Conservation (phyloP, 2,329 filamentous ascomycete species). For the Colletotrichum cordylinicola region DNA sequence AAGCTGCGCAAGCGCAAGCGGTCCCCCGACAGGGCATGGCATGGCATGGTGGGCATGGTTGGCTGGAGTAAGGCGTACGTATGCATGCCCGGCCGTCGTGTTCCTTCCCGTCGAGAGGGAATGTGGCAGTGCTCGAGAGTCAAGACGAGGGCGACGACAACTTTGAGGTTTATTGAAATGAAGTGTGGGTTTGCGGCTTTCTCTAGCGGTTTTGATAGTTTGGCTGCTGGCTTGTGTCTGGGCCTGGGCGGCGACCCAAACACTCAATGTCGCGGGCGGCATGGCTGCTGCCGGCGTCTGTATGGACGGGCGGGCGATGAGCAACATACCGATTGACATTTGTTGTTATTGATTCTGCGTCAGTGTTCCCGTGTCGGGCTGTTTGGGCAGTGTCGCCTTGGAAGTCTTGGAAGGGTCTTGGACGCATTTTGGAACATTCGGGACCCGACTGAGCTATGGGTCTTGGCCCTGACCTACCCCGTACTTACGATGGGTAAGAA, state of each 20-base stretch:
- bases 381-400: not conserved
- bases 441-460: not conserved
- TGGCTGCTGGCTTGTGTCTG: slow-evolving; percentile 1
- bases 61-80: slow-evolving; percentile 7
- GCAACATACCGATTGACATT: not conserved
- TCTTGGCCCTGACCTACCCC: not conserved
- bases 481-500: not conserved
- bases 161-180: not conserved
- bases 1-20: not conserved
- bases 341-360: not conserved
- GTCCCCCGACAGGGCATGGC: not conserved
- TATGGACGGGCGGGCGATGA: not conserved
- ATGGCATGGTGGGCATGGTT: not conserved
- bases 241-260: not conserved
- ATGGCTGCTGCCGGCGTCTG: not conserved
- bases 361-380: not conserved
- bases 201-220: not conserved
- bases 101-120: not conserved
- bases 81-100: not conserved
- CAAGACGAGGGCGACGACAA: not conserved
- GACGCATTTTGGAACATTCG: slow-evolving; percentile 7
- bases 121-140: slow-evolving; percentile 18
- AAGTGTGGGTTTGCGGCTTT: not conserved
- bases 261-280: slow-evolving; percentile 7
- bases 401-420: not conserved